Evolutionary conservation across 106 monocot genomes (phyloP).

Genomic region (Agapanthus africanus): DNA sequence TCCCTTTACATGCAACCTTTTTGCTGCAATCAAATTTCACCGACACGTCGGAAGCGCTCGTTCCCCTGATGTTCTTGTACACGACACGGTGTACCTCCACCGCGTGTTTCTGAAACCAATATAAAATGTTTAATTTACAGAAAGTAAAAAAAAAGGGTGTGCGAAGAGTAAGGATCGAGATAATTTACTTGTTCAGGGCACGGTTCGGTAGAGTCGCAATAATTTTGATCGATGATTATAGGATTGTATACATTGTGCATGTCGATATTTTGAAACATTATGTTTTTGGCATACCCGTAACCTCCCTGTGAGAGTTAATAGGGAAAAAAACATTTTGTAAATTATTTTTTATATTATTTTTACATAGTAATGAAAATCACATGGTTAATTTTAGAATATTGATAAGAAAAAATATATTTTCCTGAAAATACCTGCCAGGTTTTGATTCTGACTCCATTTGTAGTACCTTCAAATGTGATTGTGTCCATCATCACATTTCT

Average conservation of each 20-base stretch:
- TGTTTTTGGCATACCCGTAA: constrained; percentile 7
- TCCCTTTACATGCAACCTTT: constrained; percentile 21
- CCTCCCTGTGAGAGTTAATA: constrained; percentile 13
- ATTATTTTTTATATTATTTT: not conserved
- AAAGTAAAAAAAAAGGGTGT: too few species aligned
- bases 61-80: constrained; percentile 45
- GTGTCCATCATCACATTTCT: constrained; percentile 56
- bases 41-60: constrained; percentile 28
- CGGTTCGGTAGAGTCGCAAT: constrained; percentile 12
- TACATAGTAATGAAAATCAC: not conserved
- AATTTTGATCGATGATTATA: constrained; percentile 20
- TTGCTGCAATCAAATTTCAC: constrained; percentile 36
- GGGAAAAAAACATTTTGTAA: not conserved
- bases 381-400: not conserved
- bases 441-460: constrained; percentile 84
- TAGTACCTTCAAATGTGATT: constrained; percentile 28
- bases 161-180: not conserved
- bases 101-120: constrained; percentile 18
- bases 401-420: not conserved
- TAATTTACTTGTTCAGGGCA: constrained; percentile 15
- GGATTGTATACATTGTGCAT: constrained; percentile 20
- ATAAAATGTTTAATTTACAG: not conserved
- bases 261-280: constrained; percentile 20
- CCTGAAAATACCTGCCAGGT: constrained; percentile 98
- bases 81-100: constrained; percentile 25